Evolutionary conservation across 2,329 filamentous ascomycete species (phyloP), one percentile per base, ranked within the genome.

Genomic region (Ustulina deusta): DNA sequence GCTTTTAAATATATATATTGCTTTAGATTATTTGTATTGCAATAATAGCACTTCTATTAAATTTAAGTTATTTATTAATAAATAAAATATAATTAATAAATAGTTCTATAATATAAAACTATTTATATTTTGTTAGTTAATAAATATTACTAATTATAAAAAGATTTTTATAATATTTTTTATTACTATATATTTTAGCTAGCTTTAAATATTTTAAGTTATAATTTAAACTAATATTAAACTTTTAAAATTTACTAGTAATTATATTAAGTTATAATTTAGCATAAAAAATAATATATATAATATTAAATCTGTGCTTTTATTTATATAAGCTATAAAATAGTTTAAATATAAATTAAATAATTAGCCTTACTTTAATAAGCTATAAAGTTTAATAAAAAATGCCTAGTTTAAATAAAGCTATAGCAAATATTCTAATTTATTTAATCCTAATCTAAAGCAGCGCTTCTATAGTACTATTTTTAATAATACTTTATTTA

Each of bases 61-160:
- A 15, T 44, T 44, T 44, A 44, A 44, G n/a, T 44, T 44, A 44
- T 44, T 44, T 44, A 44, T 44, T 44, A 44, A 44, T 9, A 44
- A 44, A 9, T 20, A 44, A 44, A 20, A 11, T 20, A 11, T 44
- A 6, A 44, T 44, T 44, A 44, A 44, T 6, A 44, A 44, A 10
- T 48, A n/a, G 44, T 48, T 48, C 27, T 27, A 9, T 27, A 25
- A 27, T 27, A 10, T 27, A 10, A 48, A 48, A 27, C 44, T 27
- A 6, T 27, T 27, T 48, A 27, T 13, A 2, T 27, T 48, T 48
- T 48, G 5, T 48, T 25, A 48, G 22, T 27, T 6, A 27, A 20
- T 48, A 48, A 27, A 48, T 48, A 6, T 10, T 27, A 11, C 4
- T 25, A 15, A 48, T 27, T 48, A 48, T 48, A 48, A 48, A 48